These are phyloP conservation scores for Hamiltosporidium tvaerminnensis DNA, from an alignment of 371 early-diverging fungal genomes.

Conservation along the genomic window DNA sequence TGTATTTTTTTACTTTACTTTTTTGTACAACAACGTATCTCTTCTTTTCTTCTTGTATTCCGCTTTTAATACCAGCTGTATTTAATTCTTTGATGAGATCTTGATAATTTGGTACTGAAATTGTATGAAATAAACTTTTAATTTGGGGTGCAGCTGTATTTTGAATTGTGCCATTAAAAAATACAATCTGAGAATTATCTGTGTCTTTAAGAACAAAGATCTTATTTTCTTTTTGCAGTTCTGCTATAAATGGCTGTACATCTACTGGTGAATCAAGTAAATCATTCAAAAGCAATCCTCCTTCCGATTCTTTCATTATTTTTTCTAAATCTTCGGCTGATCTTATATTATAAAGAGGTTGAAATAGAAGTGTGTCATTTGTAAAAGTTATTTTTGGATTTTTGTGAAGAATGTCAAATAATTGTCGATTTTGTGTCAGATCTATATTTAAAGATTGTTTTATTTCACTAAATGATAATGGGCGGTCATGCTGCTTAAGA, in stretches of 20 bases:
- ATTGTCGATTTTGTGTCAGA: slow-evolving; percentile 27
- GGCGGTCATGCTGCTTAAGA: slow-evolving; percentile 28
- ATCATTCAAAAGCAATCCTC: slow-evolving; percentile 42
- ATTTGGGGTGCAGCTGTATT: slow-evolving; percentile 24
- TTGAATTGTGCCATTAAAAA: slow-evolving; percentile 38
- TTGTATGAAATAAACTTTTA: slow-evolving; percentile 32
- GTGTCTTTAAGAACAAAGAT: slow-evolving; percentile 50
- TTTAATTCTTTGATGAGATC: slow-evolving; percentile 45
- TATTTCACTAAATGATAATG: slow-evolving; percentile 42
- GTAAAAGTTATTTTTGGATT: slow-evolving; percentile 41
- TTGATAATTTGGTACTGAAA: slow-evolving; percentile 44
- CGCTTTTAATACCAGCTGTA: slow-evolving; percentile 38
- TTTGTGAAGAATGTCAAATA: slow-evolving; percentile 38
- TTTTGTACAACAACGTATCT: slow-evolving; percentile 21
- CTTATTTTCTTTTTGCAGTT: slow-evolving; percentile 22
- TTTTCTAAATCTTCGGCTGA: slow-evolving; percentile 42
- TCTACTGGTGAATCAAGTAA: slow-evolving; percentile 42
- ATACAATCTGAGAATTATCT: slow-evolving; percentile 46
- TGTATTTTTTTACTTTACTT: slow-evolving; percentile 38
- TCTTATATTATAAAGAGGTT: slow-evolving; percentile 44
- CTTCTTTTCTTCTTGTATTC: slow-evolving; percentile 28
- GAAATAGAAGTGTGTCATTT: slow-evolving; percentile 38
- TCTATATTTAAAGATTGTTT: slow-evolving; percentile 33
- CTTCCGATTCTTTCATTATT: slow-evolving; percentile 27
- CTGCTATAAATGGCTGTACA: slow-evolving; percentile 35